Evolutionary conservation across 2,329 filamentous ascomycete genomes (phyloP).

Genomic region (Fusarium poae): DNA sequence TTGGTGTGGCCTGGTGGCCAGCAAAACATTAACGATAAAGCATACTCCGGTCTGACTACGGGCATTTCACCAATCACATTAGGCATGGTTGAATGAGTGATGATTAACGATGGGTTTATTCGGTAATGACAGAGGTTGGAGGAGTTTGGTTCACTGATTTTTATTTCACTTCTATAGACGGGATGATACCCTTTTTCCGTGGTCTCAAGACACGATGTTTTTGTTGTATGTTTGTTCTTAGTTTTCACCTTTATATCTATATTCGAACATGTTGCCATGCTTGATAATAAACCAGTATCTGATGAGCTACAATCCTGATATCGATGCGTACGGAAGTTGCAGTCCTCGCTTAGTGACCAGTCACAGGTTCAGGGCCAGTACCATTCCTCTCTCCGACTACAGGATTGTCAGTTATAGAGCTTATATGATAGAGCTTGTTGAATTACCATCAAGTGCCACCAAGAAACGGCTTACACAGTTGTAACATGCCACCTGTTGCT

Average conservation of each 20-base stretch:
- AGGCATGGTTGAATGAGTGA: conserved; percentile 44
- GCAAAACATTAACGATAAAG: conserved; percentile 41
- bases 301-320: conserved; percentile 4
- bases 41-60: conserved; percentile 29
- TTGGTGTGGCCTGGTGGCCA: conserved; percentile 29
- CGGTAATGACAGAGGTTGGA: conserved; percentile 24
- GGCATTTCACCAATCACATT: conserved; percentile 24
- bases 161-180: conserved; percentile 53
- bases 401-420: conserved; percentile 46
- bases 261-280: background rate
- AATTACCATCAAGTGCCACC: conserved; percentile 81
- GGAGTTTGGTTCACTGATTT: conserved; percentile 44
- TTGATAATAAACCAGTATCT: conserved; percentile 10
- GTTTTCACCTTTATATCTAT: background rate
- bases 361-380: conserved; percentile 61
- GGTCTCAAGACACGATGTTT: conserved; percentile 38
- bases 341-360: conserved; percentile 51
- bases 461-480: conserved; percentile 89
- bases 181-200: conserved; percentile 56
- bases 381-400: conserved; percentile 70
- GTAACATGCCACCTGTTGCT: conserved; percentile 73
- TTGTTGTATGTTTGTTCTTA: conserved; percentile 16
- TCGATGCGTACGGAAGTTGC: conserved; percentile 14
- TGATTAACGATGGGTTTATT: conserved; percentile 46
- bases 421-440: conserved; percentile 21